A percentile compares a stretch with the other conserved stretches of the same genome.
phyloP scores from a whole-genome alignment of 176 grass and related monocot species.

The Triticum turgidum region DNA sequence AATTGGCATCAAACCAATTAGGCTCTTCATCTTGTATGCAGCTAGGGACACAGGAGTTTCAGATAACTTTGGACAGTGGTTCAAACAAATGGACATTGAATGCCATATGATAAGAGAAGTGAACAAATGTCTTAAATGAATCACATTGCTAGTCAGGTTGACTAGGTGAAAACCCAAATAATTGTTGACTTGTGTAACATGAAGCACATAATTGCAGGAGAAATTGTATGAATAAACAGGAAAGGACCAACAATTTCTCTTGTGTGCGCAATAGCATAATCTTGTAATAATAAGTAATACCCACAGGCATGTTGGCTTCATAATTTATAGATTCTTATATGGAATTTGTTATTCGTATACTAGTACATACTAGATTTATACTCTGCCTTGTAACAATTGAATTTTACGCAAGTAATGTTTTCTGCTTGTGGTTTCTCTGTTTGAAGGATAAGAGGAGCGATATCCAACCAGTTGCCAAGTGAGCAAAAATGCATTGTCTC shows the following conservation, averaged over 20 bases:
- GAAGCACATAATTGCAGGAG: not conserved
- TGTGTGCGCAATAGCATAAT: not conserved
- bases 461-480: slow-evolving; percentile 47
- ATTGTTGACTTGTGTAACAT: not conserved
- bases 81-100: not conserved
- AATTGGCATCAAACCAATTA: too few relatives aligned
- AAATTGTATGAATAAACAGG: slow-evolving; percentile 4
- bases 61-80: not conserved
- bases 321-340: not conserved
- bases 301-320: not conserved
- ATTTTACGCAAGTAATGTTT: slow-evolving; percentile 32
- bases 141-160: slow-evolving; percentile 17
- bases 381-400: slow-evolving; percentile 28
- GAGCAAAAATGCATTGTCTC: slow-evolving; percentile 28
- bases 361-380: slow-evolving; percentile 17
- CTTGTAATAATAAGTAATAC: not conserved
- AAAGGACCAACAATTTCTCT: slow-evolving; percentile 22
- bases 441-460: slow-evolving; percentile 66
- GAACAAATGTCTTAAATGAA: slow-evolving; percentile 14
- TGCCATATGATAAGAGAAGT: not conserved
- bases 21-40: slow-evolving; percentile 2
- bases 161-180: not conserved
- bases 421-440: slow-evolving; percentile 34
- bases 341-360: not conserved
- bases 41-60: not conserved